Conservation (phyloP, 345 rosid genomes). For the Eucalyptus virginea region DNA sequence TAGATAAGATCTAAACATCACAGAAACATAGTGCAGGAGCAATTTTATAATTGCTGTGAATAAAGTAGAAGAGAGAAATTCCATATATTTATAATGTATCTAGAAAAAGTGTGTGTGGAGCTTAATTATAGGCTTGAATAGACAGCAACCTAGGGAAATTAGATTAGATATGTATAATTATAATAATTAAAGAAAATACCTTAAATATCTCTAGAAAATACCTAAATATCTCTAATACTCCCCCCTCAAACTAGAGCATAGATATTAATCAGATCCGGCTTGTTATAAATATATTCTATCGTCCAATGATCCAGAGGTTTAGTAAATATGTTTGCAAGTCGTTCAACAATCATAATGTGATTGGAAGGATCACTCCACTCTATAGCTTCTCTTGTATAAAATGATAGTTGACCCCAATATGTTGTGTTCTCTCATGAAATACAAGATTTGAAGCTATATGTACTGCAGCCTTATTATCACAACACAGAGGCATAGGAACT, state of each 20-base stretch:
- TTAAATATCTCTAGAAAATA: not conserved
- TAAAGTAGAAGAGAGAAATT: not conserved
- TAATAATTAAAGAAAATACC: not conserved
- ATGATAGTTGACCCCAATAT: not conserved
- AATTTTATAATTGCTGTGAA: not conserved
- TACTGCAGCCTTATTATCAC: accelerated
- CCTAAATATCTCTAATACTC: not conserved
- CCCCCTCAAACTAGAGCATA: not conserved
- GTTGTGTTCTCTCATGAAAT: not conserved
- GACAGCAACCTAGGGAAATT: accelerated
- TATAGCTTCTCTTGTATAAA: too few species aligned
- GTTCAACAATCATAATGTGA: not conserved
- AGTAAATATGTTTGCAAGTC: not conserved
- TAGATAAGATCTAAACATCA: not conserved
- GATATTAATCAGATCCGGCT: not conserved
- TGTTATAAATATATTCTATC: too few species aligned
- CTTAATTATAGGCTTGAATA: not conserved
- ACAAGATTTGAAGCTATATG: accelerated
- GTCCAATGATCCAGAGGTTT: accelerated
- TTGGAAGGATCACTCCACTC: not conserved
- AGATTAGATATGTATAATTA: not conserved
- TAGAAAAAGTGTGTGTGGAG: not conserved
- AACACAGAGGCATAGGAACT: not conserved
- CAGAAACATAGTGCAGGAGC: not conserved
- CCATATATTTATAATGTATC: too few species aligned